A percentile compares a stretch with the other conserved stretches of the same genome.
Evolutionary conservation across 345 rosid species (phyloP).

Genomic region (Populus nigra): DNA sequence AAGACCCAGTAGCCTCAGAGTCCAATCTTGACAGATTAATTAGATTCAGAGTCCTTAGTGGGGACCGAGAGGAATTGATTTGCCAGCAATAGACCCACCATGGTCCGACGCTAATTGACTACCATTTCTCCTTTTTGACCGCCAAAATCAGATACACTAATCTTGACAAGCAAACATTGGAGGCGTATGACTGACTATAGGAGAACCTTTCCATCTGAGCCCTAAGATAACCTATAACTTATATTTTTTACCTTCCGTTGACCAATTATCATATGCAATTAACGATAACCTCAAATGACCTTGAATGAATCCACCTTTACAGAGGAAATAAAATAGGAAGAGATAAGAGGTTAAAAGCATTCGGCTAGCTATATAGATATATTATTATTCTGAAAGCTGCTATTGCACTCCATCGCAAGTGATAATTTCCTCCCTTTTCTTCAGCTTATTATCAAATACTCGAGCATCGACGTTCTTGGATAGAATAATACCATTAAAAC

Average conservation of each 20-base stretch:
- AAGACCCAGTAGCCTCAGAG: not conserved
- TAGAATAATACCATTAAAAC: not conserved
- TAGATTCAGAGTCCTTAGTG: too few relatives aligned
- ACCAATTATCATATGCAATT: not conserved
- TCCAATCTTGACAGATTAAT: not conserved
- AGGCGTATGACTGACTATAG: not conserved
- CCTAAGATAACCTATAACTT: not conserved
- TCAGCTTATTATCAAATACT: not conserved
- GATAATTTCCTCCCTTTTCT: not conserved
- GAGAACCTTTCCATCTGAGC: not conserved
- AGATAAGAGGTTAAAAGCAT: not conserved
- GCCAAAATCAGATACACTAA: not conserved
- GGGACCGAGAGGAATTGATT: not conserved
- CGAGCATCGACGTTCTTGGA: not conserved
- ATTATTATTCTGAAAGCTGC: not conserved
- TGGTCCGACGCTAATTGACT: not conserved
- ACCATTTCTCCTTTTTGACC: not conserved
- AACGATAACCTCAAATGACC: not conserved
- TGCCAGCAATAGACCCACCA: not conserved
- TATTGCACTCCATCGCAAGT: not conserved
- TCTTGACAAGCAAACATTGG: not conserved
- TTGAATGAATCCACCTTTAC: not conserved
- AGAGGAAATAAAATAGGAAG: not conserved
- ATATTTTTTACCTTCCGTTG: not conserved
- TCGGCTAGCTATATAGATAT: not conserved